These are phyloP conservation scores for Pseudocercospora fijiensis DNA, from an alignment of 2,329 filamentous ascomycete genomes.

Conservation along the genomic window DNA sequence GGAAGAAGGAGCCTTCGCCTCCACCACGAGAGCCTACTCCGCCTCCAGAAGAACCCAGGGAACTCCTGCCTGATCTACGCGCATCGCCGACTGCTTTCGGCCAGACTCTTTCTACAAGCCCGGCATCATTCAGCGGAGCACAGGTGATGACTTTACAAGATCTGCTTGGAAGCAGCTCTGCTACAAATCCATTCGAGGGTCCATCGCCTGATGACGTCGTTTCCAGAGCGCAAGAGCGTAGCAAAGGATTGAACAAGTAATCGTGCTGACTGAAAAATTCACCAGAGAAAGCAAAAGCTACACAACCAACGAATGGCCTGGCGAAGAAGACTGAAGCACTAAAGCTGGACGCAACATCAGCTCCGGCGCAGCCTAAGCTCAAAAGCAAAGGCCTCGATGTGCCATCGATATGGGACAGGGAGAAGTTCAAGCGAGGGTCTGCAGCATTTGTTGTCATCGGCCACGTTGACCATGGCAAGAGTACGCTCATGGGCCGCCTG, in stretches of 20 bases:
- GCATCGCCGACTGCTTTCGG: constrained; percentile 36
- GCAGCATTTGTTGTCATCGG: constrained; percentile 55
- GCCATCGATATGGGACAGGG: constrained; percentile 33
- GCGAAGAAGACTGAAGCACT: constrained; percentile 35
- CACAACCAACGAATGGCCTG: constrained; percentile 26
- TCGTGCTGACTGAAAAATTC: constrained; percentile 18
- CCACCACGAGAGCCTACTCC: constrained; percentile 33
- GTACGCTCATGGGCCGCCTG: constrained; percentile 93
- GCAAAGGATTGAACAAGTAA: constrained; percentile 37
- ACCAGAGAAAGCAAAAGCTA: constrained; percentile 26
- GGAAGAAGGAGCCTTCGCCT: constrained; percentile 34
- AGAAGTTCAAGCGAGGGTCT: constrained; percentile 27
- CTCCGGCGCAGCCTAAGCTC: constrained; percentile 42
- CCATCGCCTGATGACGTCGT: constrained; percentile 39
- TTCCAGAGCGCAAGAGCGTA: constrained; percentile 32
- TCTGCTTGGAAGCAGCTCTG: constrained; percentile 27
- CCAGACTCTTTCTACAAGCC: constrained; percentile 27
- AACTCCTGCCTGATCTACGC: constrained; percentile 32
- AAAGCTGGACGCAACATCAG: constrained; percentile 28
- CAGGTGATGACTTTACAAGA: constrained; percentile 28
- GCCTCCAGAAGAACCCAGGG: constrained; percentile 29
- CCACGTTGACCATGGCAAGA: constrained; percentile 96
- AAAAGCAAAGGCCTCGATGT: constrained; percentile 82
- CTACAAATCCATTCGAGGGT: constrained; percentile 30
- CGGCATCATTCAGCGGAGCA: constrained; percentile 4